Evolutionary conservation across 805 yeast genomes (phyloP).

Genomic region (Sugiyamaella chiloensis): DNA sequence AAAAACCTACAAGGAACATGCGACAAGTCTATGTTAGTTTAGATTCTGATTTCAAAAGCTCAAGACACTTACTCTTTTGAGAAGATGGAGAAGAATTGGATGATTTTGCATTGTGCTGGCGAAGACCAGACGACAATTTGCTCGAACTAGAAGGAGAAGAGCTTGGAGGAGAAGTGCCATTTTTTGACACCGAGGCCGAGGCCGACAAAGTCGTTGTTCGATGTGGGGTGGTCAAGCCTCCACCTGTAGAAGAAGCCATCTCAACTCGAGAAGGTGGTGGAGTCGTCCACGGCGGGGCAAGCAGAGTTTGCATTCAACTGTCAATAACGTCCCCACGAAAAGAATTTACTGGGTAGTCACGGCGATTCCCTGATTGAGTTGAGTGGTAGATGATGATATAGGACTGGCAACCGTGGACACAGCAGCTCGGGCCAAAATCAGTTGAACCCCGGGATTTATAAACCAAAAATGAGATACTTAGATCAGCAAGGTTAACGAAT

Average conservation of each 20-base stretch:
- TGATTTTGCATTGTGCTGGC: slow-evolving; percentile 4
- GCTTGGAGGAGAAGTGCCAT: slow-evolving; percentile 4
- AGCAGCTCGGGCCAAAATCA: no score
- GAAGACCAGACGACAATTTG: slow-evolving; percentile 16
- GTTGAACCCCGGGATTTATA: no score
- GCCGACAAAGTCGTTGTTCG: neutral
- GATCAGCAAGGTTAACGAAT: no score
- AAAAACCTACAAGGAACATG: slow-evolving; percentile 97
- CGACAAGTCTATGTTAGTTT: slow-evolving; percentile 53
- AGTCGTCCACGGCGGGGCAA: slow-evolving; percentile 3
- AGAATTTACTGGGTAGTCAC: no score
- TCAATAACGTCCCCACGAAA: no score
- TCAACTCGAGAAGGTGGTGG: slow-evolving; percentile 5
- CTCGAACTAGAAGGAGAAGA: slow-evolving; percentile 9
- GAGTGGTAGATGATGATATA: no score
- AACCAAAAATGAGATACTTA: no score
- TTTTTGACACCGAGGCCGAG: no score
- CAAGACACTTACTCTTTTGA: slow-evolving; percentile 5
- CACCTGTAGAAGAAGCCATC: neutral
- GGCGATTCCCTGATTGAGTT: no score
- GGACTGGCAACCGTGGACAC: no score
- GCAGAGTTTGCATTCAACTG: slow-evolving; percentile 1
- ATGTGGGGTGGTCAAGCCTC: neutral
- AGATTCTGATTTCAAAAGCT: slow-evolving; percentile 7
- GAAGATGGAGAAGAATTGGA: slow-evolving; percentile 9